Conservation (phyloP, 768 basidiomycete genomes). For the Kwoniella dendrophila region DNA sequence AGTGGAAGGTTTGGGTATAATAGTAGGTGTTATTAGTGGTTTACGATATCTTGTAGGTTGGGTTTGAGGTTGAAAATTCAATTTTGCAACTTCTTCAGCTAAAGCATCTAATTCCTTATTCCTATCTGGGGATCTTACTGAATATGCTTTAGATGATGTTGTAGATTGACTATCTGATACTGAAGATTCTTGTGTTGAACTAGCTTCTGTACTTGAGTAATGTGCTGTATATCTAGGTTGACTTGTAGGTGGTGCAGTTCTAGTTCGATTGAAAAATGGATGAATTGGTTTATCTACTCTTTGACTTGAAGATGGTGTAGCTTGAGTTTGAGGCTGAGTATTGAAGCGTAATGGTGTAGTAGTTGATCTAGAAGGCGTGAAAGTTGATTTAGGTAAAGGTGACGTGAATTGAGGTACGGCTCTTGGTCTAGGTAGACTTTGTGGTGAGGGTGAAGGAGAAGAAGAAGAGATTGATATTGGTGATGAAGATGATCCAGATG, state of each 20-base stretch:
- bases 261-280: constrained; percentile 44
- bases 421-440: constrained; percentile 13
- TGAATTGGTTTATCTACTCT: constrained; percentile 30
- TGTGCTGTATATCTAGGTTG: constrained; percentile 40
- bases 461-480: constrained; percentile 33
- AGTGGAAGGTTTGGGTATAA: background rate
- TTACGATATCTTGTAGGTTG: too few species aligned
- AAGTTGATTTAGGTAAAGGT: too few species aligned
- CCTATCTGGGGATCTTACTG: background rate
- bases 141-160: background rate
- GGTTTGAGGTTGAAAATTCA: background rate
- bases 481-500: constrained; percentile 15
- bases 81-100: constrained; percentile 17
- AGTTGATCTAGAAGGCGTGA: too few species aligned
- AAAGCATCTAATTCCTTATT: constrained; percentile 4
- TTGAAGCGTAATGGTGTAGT: too few species aligned
- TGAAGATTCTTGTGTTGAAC: constrained; percentile 10
- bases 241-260: constrained; percentile 23
- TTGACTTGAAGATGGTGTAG: background rate
- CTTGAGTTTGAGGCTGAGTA: constrained; percentile 9
- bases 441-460: constrained; percentile 14
- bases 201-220: constrained; percentile 30
- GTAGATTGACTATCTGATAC: background rate
- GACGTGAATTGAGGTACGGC: constrained; percentile 28
- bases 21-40: too few species aligned